Percentiles rank a stretch among this genome's conserved stretches.
Conservation (phyloP, 108 stramenopile species). For the Skeletonema grethae region DNA sequence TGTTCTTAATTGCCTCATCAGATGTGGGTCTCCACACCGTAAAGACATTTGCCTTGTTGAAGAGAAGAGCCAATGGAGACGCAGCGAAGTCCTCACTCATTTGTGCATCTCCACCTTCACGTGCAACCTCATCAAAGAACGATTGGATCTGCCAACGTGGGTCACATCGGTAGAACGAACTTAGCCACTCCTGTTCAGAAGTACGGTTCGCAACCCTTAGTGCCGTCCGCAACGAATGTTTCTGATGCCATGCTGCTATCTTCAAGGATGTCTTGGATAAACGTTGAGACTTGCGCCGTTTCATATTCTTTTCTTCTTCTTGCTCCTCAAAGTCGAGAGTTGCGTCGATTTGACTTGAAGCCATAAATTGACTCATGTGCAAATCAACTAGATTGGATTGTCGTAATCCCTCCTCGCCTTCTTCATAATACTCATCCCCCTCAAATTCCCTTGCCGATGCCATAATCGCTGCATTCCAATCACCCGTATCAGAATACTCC, state of each 20-base stretch:
- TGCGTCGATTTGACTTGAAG: neutral
- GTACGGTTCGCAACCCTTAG: conserved; percentile 22
- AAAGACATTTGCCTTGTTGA: conserved; percentile 51
- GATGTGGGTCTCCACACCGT: conserved; percentile 78
- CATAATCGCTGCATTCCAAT: no score
- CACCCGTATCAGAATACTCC: no score
- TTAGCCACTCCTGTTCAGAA: conserved; percentile 43
- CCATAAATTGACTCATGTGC: conserved; percentile 18
- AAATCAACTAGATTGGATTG: conserved; percentile 18
- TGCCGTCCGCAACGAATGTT: conserved; percentile 20
- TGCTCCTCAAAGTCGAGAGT: neutral
- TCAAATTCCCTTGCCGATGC: no score
- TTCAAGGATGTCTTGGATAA: conserved; percentile 7
- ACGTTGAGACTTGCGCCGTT: conserved; percentile 2
- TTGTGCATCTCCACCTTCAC: conserved; percentile 45
- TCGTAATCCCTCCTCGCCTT: no score
- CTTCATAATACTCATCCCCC: no score
- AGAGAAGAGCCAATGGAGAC: conserved; percentile 25
- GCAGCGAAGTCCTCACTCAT: conserved; percentile 37
- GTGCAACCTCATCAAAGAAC: conserved; percentile 67
- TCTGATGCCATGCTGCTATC: conserved; percentile 29
- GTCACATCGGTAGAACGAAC: conserved; percentile 50
- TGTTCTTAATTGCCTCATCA: conserved; percentile 65
- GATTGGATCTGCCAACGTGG: conserved; percentile 61
- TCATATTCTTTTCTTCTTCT: neutral